These are phyloP conservation scores for Fusarium nelsonii DNA, from an alignment of 2,329 filamentous ascomycete genomes.

Conservation along the genomic window DNA sequence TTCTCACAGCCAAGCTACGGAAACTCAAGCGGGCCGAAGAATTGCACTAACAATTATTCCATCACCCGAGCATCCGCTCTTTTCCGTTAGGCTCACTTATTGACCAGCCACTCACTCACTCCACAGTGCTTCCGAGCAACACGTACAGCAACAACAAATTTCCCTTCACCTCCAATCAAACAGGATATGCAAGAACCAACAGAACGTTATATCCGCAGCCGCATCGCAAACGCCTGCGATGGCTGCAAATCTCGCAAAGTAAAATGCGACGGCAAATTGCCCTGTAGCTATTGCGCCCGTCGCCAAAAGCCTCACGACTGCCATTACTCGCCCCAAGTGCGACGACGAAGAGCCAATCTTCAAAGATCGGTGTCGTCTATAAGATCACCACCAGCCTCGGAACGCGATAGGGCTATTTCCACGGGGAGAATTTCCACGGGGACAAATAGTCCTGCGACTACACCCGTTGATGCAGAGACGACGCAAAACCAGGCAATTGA, in stretches of 20 bases:
- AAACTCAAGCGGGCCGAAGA: slow-evolving; percentile 30
- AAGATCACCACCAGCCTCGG: slow-evolving; percentile 40
- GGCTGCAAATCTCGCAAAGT: slow-evolving; percentile 67
- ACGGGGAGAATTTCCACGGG: background rate
- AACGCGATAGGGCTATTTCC: slow-evolving; percentile 30
- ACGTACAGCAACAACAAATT: background rate
- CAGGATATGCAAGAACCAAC: slow-evolving; percentile 38
- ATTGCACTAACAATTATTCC: slow-evolving; percentile 37
- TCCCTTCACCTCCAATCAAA: slow-evolving; percentile 14
- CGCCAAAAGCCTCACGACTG: slow-evolving; percentile 59
- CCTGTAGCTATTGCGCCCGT: slow-evolving; percentile 63
- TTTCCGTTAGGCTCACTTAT: slow-evolving; percentile 19
- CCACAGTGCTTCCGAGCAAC: slow-evolving; percentile 40
- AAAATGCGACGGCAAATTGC: slow-evolving; percentile 67
- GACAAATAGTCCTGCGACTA: slow-evolving; percentile 1
- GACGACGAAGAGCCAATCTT: slow-evolving; percentile 52
- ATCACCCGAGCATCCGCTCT: slow-evolving; percentile 31
- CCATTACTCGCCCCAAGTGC: slow-evolving; percentile 60
- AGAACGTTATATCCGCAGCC: slow-evolving; percentile 54
- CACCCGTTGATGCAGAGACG: slow-evolving; percentile 4
- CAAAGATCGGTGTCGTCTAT: slow-evolving; percentile 31
- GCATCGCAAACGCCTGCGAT: slow-evolving; percentile 67
- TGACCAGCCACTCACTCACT: background rate
- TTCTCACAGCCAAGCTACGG: slow-evolving; percentile 4
- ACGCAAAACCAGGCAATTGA: slow-evolving; percentile 26